Percentiles rank a stretch among this genome's conserved stretches.
Evolutionary conservation across 169 alveolate genomes (phyloP).

Genomic region (Plasmodium berghei): DNA sequence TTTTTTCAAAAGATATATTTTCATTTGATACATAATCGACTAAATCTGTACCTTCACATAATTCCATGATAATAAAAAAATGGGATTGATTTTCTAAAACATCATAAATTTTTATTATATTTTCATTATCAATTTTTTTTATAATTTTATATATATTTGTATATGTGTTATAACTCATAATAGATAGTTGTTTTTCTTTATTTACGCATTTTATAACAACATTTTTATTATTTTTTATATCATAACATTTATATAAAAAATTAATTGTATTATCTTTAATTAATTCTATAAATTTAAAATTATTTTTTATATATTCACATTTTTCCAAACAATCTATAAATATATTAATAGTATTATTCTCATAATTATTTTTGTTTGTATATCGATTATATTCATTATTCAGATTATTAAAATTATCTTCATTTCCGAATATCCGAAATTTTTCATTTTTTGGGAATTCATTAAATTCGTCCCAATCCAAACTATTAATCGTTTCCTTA

Average conservation of each 20-base stretch:
- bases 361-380: not conserved
- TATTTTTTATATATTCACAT: constrained; percentile 49
- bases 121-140: constrained; percentile 41
- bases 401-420: not conserved
- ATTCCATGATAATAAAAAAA: constrained; percentile 66
- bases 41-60: constrained; percentile 73
- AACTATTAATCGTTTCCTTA: not conserved
- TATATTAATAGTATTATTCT: not conserved
- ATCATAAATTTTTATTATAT: constrained; percentile 65
- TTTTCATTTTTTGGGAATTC: not conserved
- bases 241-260: constrained; percentile 68
- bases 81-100: constrained; percentile 46
- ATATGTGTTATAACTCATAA: constrained; percentile 68
- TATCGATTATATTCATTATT: not conserved
- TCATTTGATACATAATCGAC: constrained; percentile 73
- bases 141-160: constrained; percentile 47
- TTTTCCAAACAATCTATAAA: constrained; percentile 37
- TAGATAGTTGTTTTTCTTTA: constrained; percentile 64
- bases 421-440: not conserved
- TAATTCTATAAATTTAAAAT: constrained; percentile 38
- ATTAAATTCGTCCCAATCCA: not conserved
- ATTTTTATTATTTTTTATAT: constrained; percentile 12
- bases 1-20: constrained; percentile 54
- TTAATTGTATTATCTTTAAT: constrained; percentile 39
- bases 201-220: constrained; percentile 64